A percentile compares a stretch with the other conserved stretches of the same genome.
These are phyloP conservation scores for Wickerhamia fluorescens DNA, from an alignment of 805 yeast genomes.

Conservation along the genomic window DNA sequence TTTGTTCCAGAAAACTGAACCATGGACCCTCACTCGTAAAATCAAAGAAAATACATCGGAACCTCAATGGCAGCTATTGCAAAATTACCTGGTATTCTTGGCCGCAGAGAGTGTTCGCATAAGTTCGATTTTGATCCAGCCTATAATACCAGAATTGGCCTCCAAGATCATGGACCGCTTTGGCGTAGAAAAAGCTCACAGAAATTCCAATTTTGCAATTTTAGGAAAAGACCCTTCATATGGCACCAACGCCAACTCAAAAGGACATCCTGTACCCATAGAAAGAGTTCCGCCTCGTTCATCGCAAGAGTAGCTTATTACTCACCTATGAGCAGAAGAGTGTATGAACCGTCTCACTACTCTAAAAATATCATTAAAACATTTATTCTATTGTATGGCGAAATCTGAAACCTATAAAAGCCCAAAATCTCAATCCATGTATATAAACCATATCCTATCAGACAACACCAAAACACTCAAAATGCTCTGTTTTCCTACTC, in stretches of 20 bases:
- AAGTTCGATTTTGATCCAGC: constrained; percentile 56
- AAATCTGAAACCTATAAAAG: no score
- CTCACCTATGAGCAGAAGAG: no score
- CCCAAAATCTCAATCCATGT: no score
- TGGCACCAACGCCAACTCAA: constrained; percentile 48
- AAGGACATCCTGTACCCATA: constrained; percentile 45
- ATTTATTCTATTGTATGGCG: no score
- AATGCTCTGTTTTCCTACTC: no score
- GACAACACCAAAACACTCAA: no score
- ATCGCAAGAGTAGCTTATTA: no score
- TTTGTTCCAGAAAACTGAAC: constrained; percentile 61
- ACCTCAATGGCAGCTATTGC: constrained; percentile 13
- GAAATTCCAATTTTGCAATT: constrained; percentile 38
- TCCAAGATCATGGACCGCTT: constrained; percentile 52
- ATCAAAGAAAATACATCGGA: constrained; percentile 11
- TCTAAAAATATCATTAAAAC: no score
- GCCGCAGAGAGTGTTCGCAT: constrained; percentile 71
- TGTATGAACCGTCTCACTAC: no score
- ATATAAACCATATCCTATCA: no score
- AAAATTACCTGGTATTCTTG: constrained; percentile 49
- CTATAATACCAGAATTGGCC: constrained; percentile 68
- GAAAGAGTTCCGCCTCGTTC: constrained; percentile 14
- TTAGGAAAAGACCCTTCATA: constrained; percentile 56
- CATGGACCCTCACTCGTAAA: constrained; percentile 54
- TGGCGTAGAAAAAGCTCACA: constrained; percentile 38